Evolutionary conservation across 352 stramenopile species (phyloP).

Genomic region (Phytopythium kandeliae): DNA sequence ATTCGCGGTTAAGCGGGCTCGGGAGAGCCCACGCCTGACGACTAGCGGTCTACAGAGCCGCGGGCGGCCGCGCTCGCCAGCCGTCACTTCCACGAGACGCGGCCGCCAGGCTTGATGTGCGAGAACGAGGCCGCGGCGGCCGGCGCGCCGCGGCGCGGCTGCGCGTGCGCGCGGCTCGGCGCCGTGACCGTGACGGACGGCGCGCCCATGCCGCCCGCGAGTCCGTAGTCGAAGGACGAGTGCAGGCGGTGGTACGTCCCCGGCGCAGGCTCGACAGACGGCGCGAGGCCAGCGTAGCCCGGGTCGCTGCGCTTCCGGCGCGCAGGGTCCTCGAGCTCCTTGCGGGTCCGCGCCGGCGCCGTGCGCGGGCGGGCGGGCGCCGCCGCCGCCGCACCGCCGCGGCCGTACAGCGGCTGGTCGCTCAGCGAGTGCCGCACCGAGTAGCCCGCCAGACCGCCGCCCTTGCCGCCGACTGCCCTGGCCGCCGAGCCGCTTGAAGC

Average conservation of each 20-base stretch:
- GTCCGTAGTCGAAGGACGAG: constrained; percentile 25
- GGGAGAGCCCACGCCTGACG: too few relatives aligned
- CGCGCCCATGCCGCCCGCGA: background rate
- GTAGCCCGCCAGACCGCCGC: constrained; percentile 4
- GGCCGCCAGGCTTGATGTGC: background rate
- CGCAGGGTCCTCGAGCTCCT: constrained; percentile 38
- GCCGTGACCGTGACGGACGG: constrained; percentile 4
- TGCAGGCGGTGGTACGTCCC: constrained; percentile 20
- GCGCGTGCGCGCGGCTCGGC: background rate
- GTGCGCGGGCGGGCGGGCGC: constrained; percentile 26
- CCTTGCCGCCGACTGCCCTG: constrained; percentile 6
- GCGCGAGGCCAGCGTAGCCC: background rate
- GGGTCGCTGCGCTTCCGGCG: constrained; percentile 32
- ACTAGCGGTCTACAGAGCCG: background rate
- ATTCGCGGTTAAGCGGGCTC: too few relatives aligned
- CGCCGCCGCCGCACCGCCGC: background rate
- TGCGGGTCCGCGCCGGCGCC: constrained; percentile 29
- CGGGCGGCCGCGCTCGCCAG: background rate
- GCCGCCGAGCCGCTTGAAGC: constrained; percentile 3
- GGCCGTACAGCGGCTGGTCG: constrained; percentile 11
- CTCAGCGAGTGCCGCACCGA: constrained; percentile 13
- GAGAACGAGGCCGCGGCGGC: background rate
- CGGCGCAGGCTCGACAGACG: constrained; percentile 14
- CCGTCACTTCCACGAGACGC: constrained; percentile 5
- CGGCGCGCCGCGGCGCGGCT: background rate